Conservation (phyloP, 1,284 basidiomycete genomes). For the Cryptococcus sp. region DNA sequence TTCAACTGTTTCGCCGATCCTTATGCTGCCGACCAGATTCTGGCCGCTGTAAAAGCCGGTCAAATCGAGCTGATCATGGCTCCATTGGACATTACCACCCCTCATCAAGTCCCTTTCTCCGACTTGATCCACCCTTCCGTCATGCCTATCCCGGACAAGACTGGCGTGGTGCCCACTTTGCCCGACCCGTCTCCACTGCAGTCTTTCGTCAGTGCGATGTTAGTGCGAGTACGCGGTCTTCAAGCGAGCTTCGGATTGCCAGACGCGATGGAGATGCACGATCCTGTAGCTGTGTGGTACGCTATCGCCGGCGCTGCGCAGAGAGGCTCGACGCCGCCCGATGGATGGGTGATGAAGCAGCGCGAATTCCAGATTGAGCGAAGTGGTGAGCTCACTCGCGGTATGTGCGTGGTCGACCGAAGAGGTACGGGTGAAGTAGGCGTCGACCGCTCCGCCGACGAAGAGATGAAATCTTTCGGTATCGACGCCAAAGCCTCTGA, state of each 20-base stretch:
- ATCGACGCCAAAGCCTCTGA: constrained; percentile 1
- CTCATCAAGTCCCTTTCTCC: constrained; percentile 72
- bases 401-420: constrained; percentile 56
- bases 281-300: constrained; percentile 53
- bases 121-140: constrained; percentile 58
- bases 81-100: constrained; percentile 77
- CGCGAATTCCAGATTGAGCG: constrained; percentile 53
- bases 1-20: constrained; percentile 95
- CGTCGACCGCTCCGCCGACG: constrained; percentile 35
- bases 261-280: constrained; percentile 76
- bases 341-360: constrained; percentile 43
- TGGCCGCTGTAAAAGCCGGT: constrained; percentile 36
- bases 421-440: constrained; percentile 41
- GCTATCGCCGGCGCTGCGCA: constrained; percentile 58
- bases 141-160: constrained; percentile 51
- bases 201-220: constrained; percentile 76
- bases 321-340: constrained; percentile 1
- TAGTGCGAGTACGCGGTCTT: constrained; percentile 68
- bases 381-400: constrained; percentile 52
- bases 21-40: constrained; percentile 67
- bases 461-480: constrained; percentile 16
- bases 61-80: constrained; percentile 63
- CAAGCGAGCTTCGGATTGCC: constrained; percentile 67
- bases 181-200: constrained; percentile 52
- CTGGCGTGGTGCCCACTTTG: constrained; percentile 56